Evolutionary conservation across 441 rosid species (phyloP), one percentile per base, ranked within the genome.

Genomic region (Syzygium syzygioides): DNA sequence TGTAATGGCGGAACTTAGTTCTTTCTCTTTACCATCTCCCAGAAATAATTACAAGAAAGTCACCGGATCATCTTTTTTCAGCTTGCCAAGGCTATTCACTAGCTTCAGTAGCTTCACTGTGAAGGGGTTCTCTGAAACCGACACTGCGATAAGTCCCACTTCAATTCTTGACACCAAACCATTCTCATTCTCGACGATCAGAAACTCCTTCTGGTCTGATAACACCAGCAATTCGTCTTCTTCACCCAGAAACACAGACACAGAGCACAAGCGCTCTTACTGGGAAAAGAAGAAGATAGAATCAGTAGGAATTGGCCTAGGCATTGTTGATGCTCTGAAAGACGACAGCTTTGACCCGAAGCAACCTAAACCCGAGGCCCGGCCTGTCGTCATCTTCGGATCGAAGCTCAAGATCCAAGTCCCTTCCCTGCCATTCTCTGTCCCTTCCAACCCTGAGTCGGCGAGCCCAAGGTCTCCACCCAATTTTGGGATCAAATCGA

Each of bases 151-250:
- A 19, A 87, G 89, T 54, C 89, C 89, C 34, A 87, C 89, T 23
- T 87, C 89, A 23, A 87, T 55, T 79, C 89, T 87, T 11, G 89
- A 87, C 85, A 26, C 86, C 89, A 87, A 79, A 62, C 57, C 89
- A 2, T 87, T 79, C 45, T 80, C 89, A 14, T 55, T 85, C 86
- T 85, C 86, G 19, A 52, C 30, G 37, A 68, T 87, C 34, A 87
- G 56, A 55, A 48, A 59, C 56, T 87, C 86, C 23, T 80, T 87
- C 37, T 87, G 89, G 89, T 87, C 89, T 20, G 89, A 87, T 45
- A 25, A 50, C 55, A 59, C 14, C 89, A 80, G 56, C 37, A 62
- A 23, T 26, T 64, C 83, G n/a, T 64, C 88, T 55, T 66, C 86
- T 55, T 62, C 66, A 84, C 86, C 89, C n/a, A 62, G 62, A 2